Percentiles rank a stretch among this genome's conserved stretches.
Conservation (phyloP, 177 flowering plant genomes). For the Vitis hybrid region DNA sequence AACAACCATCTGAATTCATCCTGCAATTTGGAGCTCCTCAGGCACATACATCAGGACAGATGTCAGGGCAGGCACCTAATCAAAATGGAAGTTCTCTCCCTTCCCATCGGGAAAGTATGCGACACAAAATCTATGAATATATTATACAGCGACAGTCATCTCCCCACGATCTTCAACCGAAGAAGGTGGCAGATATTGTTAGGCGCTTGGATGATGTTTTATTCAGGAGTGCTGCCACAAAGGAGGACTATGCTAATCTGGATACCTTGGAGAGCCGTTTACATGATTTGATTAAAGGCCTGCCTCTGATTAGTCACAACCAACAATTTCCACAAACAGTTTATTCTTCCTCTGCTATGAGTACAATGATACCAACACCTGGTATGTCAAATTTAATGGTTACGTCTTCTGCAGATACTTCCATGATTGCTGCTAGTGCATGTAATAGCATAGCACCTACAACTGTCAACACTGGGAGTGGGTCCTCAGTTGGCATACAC, state of each 20-base stretch:
- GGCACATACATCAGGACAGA: conserved; percentile 72
- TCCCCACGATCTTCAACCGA: too few species aligned
- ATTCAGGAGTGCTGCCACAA: too few species aligned
- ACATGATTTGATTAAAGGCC: conserved; percentile 36
- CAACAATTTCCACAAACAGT: conserved; percentile 46
- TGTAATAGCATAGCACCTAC: too few species aligned
- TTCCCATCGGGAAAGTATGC: conserved; percentile 52
- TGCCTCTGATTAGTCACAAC: conserved; percentile 31
- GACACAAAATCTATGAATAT: conserved; percentile 32
- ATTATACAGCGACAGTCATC: too few species aligned
- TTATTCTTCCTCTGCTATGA: conserved; percentile 62
- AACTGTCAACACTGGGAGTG: conserved; percentile 38
- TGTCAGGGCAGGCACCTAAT: conserved; percentile 72
- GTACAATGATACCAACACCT: conserved; percentile 97
- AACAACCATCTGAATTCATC: too few species aligned
- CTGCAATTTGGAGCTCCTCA: conserved; percentile 18
- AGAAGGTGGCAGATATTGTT: too few species aligned
- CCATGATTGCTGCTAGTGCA: conserved; percentile 25
- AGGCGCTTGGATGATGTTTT: too few species aligned
- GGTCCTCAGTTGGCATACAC: conserved; percentile 50
- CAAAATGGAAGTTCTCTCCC: conserved; percentile 63
- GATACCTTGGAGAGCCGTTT: conserved; percentile 78
- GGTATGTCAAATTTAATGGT: conserved; percentile 65
- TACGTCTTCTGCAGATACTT: conserved; percentile 51
- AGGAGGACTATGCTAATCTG: conserved; percentile 85